These are phyloP conservation scores for Hamamelis virginiana DNA, from an alignment of 164 flowering plant species.

Conservation along the genomic window DNA sequence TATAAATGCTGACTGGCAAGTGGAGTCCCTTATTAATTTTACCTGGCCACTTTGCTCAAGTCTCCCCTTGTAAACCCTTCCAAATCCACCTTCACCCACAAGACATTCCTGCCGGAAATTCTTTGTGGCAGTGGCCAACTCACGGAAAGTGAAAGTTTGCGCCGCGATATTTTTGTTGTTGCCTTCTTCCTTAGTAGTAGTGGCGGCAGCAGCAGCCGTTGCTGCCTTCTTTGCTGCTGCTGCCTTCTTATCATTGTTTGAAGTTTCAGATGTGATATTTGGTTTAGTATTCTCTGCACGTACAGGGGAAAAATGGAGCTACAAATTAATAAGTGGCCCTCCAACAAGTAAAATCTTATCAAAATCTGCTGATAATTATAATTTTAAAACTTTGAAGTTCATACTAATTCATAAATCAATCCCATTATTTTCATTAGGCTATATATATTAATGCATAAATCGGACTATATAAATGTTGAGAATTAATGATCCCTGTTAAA, in stretches of 20 bases:
- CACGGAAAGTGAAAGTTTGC: slow-evolving; percentile 65
- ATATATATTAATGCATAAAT: too few relatives aligned
- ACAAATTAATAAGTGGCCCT: neutral
- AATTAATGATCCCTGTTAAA: too few relatives aligned
- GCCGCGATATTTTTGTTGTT: slow-evolving; percentile 57
- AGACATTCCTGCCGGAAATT: slow-evolving; percentile 67
- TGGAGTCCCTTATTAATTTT: too few relatives aligned
- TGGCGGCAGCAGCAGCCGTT: too few relatives aligned
- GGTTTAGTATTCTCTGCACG: slow-evolving; percentile 31
- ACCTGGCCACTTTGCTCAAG: slow-evolving; percentile 57
- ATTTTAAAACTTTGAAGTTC: too few relatives aligned
- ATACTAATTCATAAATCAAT: too few relatives aligned
- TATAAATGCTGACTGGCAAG: too few relatives aligned
- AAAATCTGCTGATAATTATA: too few relatives aligned
- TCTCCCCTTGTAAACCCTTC: slow-evolving; percentile 66
- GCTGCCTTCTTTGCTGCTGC: too few relatives aligned
- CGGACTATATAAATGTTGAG: too few relatives aligned
- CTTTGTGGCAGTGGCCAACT: slow-evolving; percentile 69
- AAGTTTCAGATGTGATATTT: slow-evolving; percentile 14
- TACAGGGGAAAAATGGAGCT: neutral
- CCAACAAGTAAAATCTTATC: neutral
- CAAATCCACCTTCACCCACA: slow-evolving; percentile 80
- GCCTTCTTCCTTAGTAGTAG: slow-evolving; percentile 20
- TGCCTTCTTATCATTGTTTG: slow-evolving; percentile 10
- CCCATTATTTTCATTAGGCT: too few relatives aligned